Evolutionary conservation across 1,284 basidiomycete species (phyloP).

Genomic region (Papiliotrema fonsecae): DNA sequence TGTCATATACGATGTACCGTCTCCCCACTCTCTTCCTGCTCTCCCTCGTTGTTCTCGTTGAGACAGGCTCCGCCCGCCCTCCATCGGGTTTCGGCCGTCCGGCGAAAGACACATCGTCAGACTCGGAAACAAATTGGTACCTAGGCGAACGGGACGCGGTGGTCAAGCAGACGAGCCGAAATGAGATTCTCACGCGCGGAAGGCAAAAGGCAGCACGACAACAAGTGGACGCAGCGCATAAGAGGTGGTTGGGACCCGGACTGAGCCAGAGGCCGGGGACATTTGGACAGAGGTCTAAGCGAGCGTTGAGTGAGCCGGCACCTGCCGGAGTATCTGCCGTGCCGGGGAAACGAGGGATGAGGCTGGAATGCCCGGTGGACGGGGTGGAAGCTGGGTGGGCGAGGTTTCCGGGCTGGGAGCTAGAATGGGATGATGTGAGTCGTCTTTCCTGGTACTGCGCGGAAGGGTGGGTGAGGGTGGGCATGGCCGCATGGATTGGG

Average conservation of each 20-base stretch:
- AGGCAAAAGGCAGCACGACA: not conserved
- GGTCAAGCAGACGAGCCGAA: not conserved
- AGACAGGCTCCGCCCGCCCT: no score
- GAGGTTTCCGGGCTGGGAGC: not conserved
- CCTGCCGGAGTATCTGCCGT: not conserved
- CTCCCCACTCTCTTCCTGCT: no score
- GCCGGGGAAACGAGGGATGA: no score
- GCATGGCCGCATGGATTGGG: not conserved
- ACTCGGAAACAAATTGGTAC: not conserved
- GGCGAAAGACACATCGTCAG: no score
- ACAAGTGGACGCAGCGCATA: not conserved
- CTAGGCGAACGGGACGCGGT: not conserved
- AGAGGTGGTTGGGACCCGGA: not conserved
- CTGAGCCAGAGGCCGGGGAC: not conserved
- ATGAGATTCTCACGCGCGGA: not conserved
- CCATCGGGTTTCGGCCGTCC: no score
- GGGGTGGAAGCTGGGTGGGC: not conserved
- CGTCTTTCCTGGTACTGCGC: not conserved
- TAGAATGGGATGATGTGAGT: slow-evolving; percentile 5
- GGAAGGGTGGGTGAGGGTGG: not conserved
- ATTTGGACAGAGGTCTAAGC: not conserved
- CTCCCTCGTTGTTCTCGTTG: no score
- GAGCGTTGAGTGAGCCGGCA: not conserved
- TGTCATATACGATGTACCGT: no score
- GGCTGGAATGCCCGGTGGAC: not conserved